Evolutionary conservation across 805 yeast species (phyloP).

Genomic region (Starmerella stellata): DNA sequence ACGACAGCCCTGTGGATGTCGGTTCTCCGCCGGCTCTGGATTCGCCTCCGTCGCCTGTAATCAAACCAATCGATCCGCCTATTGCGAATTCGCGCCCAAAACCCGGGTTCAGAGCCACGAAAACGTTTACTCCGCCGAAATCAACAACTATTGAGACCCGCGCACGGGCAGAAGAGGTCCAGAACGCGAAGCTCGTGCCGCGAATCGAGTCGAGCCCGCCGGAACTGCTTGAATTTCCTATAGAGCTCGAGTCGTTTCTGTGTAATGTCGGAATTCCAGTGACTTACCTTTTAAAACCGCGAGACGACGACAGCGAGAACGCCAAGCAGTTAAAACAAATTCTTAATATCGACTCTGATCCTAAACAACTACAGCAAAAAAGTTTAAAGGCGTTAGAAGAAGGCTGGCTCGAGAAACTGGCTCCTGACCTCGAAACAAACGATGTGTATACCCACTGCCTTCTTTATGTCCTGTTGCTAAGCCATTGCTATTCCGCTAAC

Average conservation of each 20-base stretch:
- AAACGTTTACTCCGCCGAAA: not conserved
- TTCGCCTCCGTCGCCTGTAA: not conserved
- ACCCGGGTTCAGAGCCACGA: not conserved
- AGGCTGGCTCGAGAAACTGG: not conserved
- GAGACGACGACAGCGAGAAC: not conserved
- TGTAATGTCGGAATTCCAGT: not conserved
- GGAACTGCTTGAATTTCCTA: conserved; percentile 11
- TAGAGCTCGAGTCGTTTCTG: conserved; percentile 15
- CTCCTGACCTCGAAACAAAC: not conserved
- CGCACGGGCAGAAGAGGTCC: conserved; percentile 17
- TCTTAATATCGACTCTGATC: not conserved
- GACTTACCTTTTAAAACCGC: not conserved
- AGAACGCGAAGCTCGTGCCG: conserved; percentile 15
- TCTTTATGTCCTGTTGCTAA: conserved; percentile 4
- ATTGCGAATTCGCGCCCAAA: not conserved
- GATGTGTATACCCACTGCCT: conserved; percentile 5
- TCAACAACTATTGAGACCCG: conserved; percentile 7
- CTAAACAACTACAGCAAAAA: not conserved
- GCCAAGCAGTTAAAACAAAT: not conserved
- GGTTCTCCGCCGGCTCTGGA: not conserved
- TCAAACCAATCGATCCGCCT: not conserved
- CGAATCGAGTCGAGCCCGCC: conserved; percentile 8
- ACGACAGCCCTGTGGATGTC: not conserved
- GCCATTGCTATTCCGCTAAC: not conserved
- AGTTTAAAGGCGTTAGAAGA: not conserved